These are phyloP conservation scores for Pythium vanterpoolii DNA, from an alignment of 352 stramenopile genomes.

Conservation along the genomic window DNA sequence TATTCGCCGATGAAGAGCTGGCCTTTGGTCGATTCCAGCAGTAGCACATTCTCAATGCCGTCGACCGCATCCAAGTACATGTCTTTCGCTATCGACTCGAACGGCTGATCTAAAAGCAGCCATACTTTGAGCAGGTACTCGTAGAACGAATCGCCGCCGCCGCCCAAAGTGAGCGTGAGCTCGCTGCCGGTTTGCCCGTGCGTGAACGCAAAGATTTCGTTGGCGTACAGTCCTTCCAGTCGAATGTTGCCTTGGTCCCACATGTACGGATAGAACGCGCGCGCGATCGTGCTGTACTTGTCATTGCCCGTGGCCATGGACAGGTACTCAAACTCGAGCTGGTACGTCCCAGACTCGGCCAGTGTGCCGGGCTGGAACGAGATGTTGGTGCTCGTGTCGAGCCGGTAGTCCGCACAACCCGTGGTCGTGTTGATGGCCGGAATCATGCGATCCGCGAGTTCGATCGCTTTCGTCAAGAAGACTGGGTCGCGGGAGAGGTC, in stretches of 20 bases:
- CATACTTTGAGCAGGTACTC: constrained; percentile 98
- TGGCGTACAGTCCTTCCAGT: constrained; percentile 88
- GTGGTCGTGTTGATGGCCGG: constrained; percentile 87
- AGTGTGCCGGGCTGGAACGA: constrained; percentile 33
- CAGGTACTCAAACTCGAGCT: constrained; percentile 83
- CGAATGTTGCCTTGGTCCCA: constrained; percentile 34
- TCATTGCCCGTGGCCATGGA: constrained; percentile 69
- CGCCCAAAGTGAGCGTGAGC: constrained; percentile 86
- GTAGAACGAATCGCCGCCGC: constrained; percentile 97
- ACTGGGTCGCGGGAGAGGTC: constrained; percentile 82
- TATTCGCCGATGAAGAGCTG: constrained; percentile 57
- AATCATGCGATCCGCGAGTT: constrained; percentile 90
- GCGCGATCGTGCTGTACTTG: constrained; percentile 69
- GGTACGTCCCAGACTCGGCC: constrained; percentile 81
- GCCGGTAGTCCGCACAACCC: constrained; percentile 86
- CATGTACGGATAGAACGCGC: constrained; percentile 55
- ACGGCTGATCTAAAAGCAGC: constrained; percentile 87
- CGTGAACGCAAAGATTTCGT: constrained; percentile 56
- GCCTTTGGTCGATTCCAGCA: constrained; percentile 58
- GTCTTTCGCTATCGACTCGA: constrained; percentile 54
- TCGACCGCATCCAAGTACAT: constrained; percentile 94
- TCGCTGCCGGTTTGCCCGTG: constrained; percentile 1
- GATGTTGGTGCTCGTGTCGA: constrained; percentile 83
- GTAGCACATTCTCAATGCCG: constrained; percentile 90
- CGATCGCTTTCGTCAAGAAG: constrained; percentile 92